Evolutionary conservation across 257 asterid species (phyloP), one percentile per base, ranked within the genome.

Genomic region (Ehretia macrophylla): DNA sequence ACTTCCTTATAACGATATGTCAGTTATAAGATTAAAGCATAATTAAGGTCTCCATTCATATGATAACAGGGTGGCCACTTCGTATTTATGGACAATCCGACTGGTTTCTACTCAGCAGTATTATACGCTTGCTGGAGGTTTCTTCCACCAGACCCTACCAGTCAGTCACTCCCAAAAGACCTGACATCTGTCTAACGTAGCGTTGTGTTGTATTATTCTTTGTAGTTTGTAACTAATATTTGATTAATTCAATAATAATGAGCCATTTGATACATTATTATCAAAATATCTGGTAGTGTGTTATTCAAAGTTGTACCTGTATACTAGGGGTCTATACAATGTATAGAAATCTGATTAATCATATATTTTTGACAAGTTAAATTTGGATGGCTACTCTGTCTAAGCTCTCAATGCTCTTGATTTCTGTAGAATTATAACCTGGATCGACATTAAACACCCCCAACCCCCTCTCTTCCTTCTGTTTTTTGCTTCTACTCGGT

Each of bases 91-190:
- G 95, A 85, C 57, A 81, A 79, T 56, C 83, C 96, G 1, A 6
- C 64, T 22, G 86, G 69, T 49, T 88, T 85, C 77, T 93, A 85
- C 72, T 88, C 95, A 0, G 96, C 96, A 32, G 83, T 85, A 72
- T 50, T 70, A 22, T 72, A 88, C 66, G 95, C 86, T 51, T 81
- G 90, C 69, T 85, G 96, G 54, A 75, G 70, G 76, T 74, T 64
- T 57, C 49, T 83, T 55, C 52, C 82, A 32, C 71, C 77, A 1
- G 63, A 75, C 20, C 71, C 54, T 32, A 77, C 66, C 5, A 60
- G 46, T 11, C 56, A 61, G 60, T 32, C 80, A 11, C 79, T 88
- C 11, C 83, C 88, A 1, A 88, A 83, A 62, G 90, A 87, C 68
- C 77, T 88, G 58, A 55, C 56, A 54, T 65, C 80, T 44, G 90